These are phyloP conservation scores for Mimosa pudica DNA, from an alignment of 306 rosid genomes.

Conservation along the genomic window DNA sequence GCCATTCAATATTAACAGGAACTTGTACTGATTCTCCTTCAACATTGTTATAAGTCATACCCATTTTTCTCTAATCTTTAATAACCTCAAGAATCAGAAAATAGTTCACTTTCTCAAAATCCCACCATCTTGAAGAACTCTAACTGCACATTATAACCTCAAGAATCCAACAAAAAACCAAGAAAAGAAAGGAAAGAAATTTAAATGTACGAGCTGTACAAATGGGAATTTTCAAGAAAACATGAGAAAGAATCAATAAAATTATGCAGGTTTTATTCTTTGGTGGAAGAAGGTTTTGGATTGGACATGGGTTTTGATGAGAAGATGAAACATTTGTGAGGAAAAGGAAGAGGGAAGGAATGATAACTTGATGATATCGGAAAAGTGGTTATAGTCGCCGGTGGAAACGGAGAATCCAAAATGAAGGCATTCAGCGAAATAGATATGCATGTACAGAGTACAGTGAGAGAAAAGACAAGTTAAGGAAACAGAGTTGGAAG, in stretches of 20 bases:
- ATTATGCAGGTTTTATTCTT: constrained; percentile 39
- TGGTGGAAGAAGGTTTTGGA: constrained; percentile 72
- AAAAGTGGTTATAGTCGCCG: constrained; percentile 26
- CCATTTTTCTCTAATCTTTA: constrained; percentile 62
- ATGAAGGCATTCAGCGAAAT: constrained; percentile 15
- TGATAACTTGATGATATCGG: constrained; percentile 40
- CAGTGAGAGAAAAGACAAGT: background rate
- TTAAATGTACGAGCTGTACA: constrained; percentile 41
- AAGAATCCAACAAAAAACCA: background rate
- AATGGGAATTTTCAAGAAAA: background rate
- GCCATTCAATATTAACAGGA: constrained; percentile 78
- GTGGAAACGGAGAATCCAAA: constrained; percentile 39
- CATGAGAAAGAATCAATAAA: background rate
- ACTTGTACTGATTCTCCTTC: constrained; percentile 62
- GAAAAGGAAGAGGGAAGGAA: background rate
- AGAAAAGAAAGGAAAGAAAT: background rate
- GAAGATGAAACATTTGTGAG: constrained; percentile 59
- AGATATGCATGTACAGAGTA: background rate
- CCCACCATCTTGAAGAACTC: constrained; percentile 28
- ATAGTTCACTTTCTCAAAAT: constrained; percentile 11
- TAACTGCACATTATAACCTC: constrained; percentile 30
- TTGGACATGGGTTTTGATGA: constrained; percentile 45
- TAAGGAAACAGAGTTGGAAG: background rate
- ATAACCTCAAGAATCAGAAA: constrained; percentile 6
- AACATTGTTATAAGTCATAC: constrained; percentile 51